Conservation (phyloP, 2,329 filamentous ascomycete species). For the Tolypocladium nubicola region DNA sequence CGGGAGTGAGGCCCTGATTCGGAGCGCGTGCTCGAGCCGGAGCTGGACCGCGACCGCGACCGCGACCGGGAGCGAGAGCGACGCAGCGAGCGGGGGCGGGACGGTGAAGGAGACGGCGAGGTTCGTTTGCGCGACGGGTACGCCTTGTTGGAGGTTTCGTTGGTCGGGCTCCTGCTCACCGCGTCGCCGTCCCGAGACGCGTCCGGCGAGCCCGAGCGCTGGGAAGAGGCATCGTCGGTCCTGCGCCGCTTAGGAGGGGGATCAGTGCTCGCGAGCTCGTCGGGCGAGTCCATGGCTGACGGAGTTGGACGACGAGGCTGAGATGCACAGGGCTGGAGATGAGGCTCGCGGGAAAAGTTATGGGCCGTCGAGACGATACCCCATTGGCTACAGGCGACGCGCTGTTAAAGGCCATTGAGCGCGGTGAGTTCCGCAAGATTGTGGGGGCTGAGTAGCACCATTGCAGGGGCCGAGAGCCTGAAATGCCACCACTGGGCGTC, state of each 20-base stretch:
- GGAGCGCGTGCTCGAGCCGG: slow-evolving; percentile 26
- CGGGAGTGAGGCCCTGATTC: slow-evolving; percentile 22
- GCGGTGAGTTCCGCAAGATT: not conserved
- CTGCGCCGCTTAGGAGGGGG: slow-evolving; percentile 22
- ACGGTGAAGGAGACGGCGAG: not conserved
- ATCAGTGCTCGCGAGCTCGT: slow-evolving; percentile 13
- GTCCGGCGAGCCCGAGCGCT: slow-evolving; percentile 13
- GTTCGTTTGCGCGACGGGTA: not conserved
- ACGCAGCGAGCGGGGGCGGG: slow-evolving; percentile 14
- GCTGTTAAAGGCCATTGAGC: not conserved
- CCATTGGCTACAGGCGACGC: not conserved
- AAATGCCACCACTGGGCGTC: not conserved
- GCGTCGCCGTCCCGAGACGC: slow-evolving; percentile 2
- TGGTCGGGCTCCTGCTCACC: not conserved
- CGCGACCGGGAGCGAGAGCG: slow-evolving; percentile 20
- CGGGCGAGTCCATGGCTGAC: slow-evolving; percentile 17
- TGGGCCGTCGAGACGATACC: slow-evolving; percentile 2
- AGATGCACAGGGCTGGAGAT: not conserved
- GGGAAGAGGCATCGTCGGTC: slow-evolving; percentile 17
- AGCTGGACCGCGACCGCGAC: slow-evolving; percentile 18
- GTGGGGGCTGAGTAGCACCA: not conserved
- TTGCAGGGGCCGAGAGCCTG: not conserved
- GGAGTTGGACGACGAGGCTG: not conserved
- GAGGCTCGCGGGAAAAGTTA: slow-evolving; percentile 4
- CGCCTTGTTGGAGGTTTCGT: not conserved